These are phyloP conservation scores for Aspergillus bombycis DNA, from an alignment of 2,329 filamentous ascomycete genomes.

Conservation along the genomic window DNA sequence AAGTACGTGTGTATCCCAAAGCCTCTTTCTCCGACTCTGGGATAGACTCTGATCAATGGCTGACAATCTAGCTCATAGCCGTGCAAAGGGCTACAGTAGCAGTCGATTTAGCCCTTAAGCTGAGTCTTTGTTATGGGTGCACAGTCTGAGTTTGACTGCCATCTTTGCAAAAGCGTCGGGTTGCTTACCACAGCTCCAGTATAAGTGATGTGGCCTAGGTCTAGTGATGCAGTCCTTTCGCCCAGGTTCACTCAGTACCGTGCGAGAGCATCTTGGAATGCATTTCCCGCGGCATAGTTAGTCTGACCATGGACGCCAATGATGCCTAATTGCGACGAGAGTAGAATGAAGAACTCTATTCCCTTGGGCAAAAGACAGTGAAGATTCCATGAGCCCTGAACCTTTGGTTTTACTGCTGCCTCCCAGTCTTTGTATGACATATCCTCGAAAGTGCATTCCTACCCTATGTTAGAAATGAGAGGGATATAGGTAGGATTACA, in stretches of 20 bases:
- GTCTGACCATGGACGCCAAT: background rate
- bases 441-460: constrained; percentile 35
- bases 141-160: background rate
- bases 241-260: background rate
- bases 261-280: background rate
- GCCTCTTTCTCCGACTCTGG: no score
- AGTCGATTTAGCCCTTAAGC: no score
- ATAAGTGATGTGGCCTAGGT: constrained; percentile 29
- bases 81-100: no score
- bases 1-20: no score
- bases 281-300: constrained; percentile 1
- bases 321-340: constrained; percentile 1
- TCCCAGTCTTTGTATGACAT: background rate
- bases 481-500: no score
- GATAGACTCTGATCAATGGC: no score
- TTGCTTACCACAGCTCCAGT: constrained; percentile 29
- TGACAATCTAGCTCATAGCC: no score
- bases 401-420: background rate
- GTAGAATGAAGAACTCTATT: constrained; percentile 9
- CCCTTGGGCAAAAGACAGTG: background rate
- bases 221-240: constrained; percentile 12
- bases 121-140: no score
- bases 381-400: background rate
- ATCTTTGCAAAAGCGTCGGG: background rate
- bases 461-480: no score